Evolutionary conservation across 768 basidiomycete genomes (phyloP), one percentile per base, ranked within the genome.

Genomic region (Xerocomellus dryophilus): DNA sequence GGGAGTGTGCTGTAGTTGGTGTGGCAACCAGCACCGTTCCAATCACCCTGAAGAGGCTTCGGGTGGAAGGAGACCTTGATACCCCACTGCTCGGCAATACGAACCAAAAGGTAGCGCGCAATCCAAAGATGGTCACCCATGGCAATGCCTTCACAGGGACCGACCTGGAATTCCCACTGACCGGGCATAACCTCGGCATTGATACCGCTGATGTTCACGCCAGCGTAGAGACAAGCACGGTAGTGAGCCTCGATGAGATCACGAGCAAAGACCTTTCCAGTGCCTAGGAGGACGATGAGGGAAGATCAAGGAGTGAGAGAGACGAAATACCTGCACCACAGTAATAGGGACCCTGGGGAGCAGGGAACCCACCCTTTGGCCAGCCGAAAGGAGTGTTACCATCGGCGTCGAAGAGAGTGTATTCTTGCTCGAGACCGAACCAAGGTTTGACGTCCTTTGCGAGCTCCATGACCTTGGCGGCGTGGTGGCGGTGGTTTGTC

Each of bases 81-180:
- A 58, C 85, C 90, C 93, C 94, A 97, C 75, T 98, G 94, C 75
- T 98, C 97, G 61, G 96, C 94, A 62, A 97, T 87, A 62, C 97
- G 90, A 69, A 93, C 73, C 65, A 98, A 86, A 63, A 99, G 88
- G 80, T 88, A 99, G 62, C 97, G 91, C 35, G 97, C 93, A 84
- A 98, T 93, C 93, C 94, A 97, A 64, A 99, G 86, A 76, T 99
- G 96, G 73, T 99, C 97, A 63, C 97, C 97, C 93, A 98, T 96
- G 55, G 88, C 80, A 72, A 98, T 98, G 50, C 97, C 97, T 71
- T 91, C 89, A 66, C 96, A 98, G 29, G 97, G 97, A 49, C 97
- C 96, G 63, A 99, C 93, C 75, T 99, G 97, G 89, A 96, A 99
- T 78, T 99, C 97, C 97, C 97, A 99, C 73, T 99, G 97, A 51